A percentile compares a stretch with the other conserved stretches of the same genome.
Conservation (phyloP, 2,329 filamentous ascomycete species). For the Byssothecium circinans region DNA sequence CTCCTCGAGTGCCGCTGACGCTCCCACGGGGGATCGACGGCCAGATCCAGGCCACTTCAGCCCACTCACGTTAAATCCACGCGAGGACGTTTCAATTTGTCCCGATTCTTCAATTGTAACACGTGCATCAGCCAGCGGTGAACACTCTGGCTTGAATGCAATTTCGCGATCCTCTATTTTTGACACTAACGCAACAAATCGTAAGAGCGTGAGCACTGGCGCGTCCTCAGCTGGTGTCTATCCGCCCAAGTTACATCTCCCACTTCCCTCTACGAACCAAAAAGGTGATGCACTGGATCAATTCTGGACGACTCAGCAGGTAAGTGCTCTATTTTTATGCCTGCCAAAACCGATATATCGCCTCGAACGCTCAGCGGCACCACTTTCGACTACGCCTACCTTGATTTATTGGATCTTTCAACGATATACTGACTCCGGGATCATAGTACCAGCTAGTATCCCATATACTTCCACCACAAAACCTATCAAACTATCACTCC, state of each 20-base stretch:
- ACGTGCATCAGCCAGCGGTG: background rate
- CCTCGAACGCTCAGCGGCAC: no score
- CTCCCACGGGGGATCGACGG: conserved; percentile 9
- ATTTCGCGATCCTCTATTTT: background rate
- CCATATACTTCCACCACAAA: conserved; percentile 14
- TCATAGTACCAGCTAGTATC: background rate
- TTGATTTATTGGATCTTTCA: no score
- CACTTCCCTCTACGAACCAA: conserved; percentile 5
- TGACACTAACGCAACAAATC: conserved; percentile 18
- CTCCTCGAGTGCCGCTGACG: conserved; percentile 7
- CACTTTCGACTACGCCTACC: no score
- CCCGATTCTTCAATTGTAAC: background rate
- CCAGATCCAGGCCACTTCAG: conserved; percentile 7
- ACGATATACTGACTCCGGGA: no score
- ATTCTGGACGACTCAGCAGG: no score
- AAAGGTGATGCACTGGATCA: conserved; percentile 1
- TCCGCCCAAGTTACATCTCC: conserved; percentile 4
- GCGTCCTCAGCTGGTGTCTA: conserved; percentile 12
- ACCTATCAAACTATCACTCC: conserved; percentile 14
- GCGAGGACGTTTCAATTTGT: background rate
- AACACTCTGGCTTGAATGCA: conserved; percentile 4
- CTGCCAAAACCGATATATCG: no score
- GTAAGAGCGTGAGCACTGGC: conserved; percentile 6
- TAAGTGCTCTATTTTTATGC: no score
- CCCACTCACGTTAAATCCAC: conserved; percentile 2